Evolutionary conservation across 1,139 yeast genomes (phyloP).

Genomic region (Kurtzmaniella natalensis): DNA sequence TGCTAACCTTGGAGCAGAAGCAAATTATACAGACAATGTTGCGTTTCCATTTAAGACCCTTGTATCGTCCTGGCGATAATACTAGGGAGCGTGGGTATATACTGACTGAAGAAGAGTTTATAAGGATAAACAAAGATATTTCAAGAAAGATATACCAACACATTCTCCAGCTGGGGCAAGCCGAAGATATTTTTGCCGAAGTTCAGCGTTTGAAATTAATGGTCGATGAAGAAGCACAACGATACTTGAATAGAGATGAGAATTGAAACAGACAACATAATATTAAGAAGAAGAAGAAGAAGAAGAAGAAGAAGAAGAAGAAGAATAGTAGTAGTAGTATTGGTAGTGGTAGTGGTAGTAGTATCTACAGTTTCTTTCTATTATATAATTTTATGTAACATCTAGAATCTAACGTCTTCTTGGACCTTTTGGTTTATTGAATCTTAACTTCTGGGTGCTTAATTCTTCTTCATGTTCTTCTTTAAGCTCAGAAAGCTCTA

Average conservation of each 20-base stretch:
- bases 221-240: constrained; percentile 3
- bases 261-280: no score
- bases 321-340: no score
- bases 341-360: no score
- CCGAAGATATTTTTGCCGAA: constrained; percentile 3
- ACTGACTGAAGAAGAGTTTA: constrained; percentile 28
- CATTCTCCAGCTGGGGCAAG: constrained; percentile 13
- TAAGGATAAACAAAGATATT: constrained; percentile 32
- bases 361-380: no score
- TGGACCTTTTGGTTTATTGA: constrained; percentile 56
- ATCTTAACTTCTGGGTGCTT: constrained; percentile 24
- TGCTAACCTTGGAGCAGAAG: constrained; percentile 43
- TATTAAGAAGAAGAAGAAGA: no score
- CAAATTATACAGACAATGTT: constrained; percentile 49
- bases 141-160: constrained; percentile 43
- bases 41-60: constrained; percentile 44
- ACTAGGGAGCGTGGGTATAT: constrained; percentile 9
- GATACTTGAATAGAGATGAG: not conserved
- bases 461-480: constrained; percentile 13
- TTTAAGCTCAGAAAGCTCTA: constrained; percentile 42
- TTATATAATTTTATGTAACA: no score
- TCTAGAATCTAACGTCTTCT: constrained; percentile 39
- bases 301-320: no score
- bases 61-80: constrained; percentile 27
- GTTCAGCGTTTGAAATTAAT: not conserved